Conservation (phyloP, 306 rosid species). For the Alnus glutinosa region DNA sequence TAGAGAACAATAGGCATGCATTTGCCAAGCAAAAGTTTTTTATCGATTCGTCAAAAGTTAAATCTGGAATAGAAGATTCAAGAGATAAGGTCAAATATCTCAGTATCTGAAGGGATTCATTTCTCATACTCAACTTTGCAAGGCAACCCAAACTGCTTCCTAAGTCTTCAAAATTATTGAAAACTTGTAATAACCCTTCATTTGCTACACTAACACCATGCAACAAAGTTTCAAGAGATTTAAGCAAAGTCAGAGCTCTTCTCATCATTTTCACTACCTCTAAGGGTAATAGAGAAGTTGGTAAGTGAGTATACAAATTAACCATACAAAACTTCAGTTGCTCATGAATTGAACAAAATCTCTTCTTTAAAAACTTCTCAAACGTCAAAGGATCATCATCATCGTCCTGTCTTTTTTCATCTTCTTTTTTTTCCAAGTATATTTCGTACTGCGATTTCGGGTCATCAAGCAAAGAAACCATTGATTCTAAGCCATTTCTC, state of each 20-base stretch:
- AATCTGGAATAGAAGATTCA: conserved; percentile 13
- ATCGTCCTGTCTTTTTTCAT: not conserved
- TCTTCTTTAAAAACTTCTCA: conserved; percentile 31
- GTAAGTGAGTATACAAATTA: conserved; percentile 48
- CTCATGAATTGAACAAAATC: conserved; percentile 8
- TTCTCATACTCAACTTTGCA: conserved; percentile 4
- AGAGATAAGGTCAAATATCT: not conserved
- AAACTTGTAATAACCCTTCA: not conserved
- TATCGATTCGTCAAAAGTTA: not conserved
- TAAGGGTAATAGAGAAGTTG: conserved; percentile 39
- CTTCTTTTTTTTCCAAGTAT: conserved; percentile 7
- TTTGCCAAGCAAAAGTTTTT: conserved; percentile 28
- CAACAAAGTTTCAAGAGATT: not conserved
- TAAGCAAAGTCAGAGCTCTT: not conserved
- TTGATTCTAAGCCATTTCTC: conserved; percentile 12
- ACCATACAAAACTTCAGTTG: conserved; percentile 18
- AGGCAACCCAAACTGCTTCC: not conserved
- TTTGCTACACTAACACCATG: not conserved
- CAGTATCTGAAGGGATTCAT: conserved; percentile 11
- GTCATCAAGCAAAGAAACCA: conserved; percentile 33
- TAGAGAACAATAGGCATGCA: conserved; percentile 40
- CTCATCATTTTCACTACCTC: not conserved
- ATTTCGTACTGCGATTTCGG: conserved; percentile 12
- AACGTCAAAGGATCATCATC: conserved; percentile 19
- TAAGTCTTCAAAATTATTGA: not conserved